Evolutionary conservation across 2,329 filamentous ascomycete species (phyloP).

Genomic region (Claviceps arundinis): DNA sequence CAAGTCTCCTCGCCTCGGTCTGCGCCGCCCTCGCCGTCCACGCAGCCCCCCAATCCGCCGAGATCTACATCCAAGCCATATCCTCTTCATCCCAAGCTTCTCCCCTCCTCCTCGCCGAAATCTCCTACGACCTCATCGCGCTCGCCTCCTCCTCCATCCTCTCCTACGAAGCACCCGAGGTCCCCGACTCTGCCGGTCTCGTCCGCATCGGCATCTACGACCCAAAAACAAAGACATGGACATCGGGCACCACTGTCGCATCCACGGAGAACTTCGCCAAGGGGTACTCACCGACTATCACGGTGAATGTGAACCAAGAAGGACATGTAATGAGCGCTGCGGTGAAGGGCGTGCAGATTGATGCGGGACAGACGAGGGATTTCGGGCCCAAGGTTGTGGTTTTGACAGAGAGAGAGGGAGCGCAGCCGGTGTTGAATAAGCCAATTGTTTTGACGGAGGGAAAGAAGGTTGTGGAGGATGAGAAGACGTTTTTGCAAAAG

Average conservation of each 20-base stretch:
- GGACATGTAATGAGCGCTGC: conserved; percentile 36
- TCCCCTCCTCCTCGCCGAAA: conserved; percentile 37
- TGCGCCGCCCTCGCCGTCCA: conserved; percentile 26
- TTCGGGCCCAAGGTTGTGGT: conserved; percentile 49
- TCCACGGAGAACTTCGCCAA: conserved; percentile 45
- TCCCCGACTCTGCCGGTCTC: conserved; percentile 30
- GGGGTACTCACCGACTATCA: conserved; percentile 44
- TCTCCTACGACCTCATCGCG: conserved; percentile 38
- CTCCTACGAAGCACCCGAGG: conserved; percentile 43
- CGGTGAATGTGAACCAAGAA: conserved; percentile 34
- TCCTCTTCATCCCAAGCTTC: conserved; percentile 16
- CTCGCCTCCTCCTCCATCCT: conserved; percentile 31
- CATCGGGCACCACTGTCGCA: conserved; percentile 41
- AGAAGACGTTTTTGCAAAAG: conserved; percentile 57
- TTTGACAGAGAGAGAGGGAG: conserved; percentile 32
- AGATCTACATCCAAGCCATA: conserved; percentile 43
- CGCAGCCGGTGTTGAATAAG: conserved; percentile 47
- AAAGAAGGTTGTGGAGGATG: conserved; percentile 38
- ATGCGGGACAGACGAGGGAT: conserved; percentile 51
- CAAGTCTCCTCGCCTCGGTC: conserved; percentile 28
- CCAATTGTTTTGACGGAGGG: conserved; percentile 51
- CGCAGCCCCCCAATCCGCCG: conserved; percentile 30
- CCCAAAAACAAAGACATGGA: conserved; percentile 31
- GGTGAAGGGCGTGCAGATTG: conserved; percentile 43
- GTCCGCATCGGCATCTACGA: conserved; percentile 48